Percentiles rank a stretch among this genome's conserved stretches.
These are phyloP conservation scores for Nannochloropsis granulata DNA, from an alignment of 108 stramenopile genomes.

Conservation along the genomic window DNA sequence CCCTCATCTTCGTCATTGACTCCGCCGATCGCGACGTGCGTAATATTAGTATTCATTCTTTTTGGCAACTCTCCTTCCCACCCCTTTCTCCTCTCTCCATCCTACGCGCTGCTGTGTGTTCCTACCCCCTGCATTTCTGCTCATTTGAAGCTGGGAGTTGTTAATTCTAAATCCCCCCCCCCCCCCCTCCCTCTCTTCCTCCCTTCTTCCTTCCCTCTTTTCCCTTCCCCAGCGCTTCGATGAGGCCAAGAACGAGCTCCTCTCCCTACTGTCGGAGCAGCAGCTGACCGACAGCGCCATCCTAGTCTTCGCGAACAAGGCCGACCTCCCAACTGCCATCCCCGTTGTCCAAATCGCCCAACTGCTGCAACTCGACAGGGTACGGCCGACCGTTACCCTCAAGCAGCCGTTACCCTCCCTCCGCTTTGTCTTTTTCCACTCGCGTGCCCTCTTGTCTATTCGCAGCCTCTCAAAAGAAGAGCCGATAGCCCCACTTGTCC, in stretches of 20 bases:
- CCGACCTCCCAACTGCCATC: background rate
- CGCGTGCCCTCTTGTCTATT: too few species aligned
- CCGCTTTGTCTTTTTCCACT: too few species aligned
- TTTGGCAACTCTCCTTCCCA: background rate
- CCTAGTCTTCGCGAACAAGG: conserved; percentile 4
- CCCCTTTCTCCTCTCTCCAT: background rate
- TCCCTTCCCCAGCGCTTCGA: conserved; percentile 18
- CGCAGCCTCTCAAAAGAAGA: too few species aligned
- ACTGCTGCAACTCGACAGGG: background rate
- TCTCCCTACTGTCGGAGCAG: conserved; percentile 28
- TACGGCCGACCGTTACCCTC: background rate
- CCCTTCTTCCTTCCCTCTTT: background rate
- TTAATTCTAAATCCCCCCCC: background rate
- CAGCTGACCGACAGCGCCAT: background rate
- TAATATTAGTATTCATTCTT: background rate
- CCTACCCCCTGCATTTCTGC: too few species aligned
- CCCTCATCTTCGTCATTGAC: conserved; percentile 37
- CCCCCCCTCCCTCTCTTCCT: background rate
- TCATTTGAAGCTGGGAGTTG: too few species aligned
- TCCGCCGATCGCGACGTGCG: conserved; percentile 3
- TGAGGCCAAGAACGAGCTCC: conserved; percentile 24
- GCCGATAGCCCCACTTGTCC: too few species aligned
- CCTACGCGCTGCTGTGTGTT: background rate
- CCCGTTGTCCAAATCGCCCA: background rate
- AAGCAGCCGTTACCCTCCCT: background rate